Evolutionary conservation across 2,329 filamentous ascomycete species (phyloP).

Genomic region (Mariannaea sp.): DNA sequence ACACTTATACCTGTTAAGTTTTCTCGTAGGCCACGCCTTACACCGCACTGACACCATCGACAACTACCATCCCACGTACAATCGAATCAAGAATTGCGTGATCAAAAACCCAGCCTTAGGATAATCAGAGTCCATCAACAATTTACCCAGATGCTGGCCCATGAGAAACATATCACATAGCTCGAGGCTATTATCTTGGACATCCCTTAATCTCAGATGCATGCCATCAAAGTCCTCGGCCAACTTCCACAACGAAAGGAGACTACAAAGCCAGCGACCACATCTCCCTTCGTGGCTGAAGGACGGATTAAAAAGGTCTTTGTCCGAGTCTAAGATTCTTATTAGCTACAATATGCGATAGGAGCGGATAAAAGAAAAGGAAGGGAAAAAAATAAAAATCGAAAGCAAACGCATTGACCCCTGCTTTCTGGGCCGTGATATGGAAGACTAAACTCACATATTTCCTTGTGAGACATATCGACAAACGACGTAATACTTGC

Average conservation of each 20-base stretch:
- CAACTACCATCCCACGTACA: not conserved
- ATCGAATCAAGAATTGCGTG: not conserved
- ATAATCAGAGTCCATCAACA: not conserved
- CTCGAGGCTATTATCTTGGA: not conserved
- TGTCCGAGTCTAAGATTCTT: constrained; percentile 34
- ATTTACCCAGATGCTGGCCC: not conserved
- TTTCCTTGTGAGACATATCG: constrained; percentile 45
- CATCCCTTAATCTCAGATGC: not conserved
- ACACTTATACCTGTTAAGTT: too few relatives aligned
- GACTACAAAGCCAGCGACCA: not conserved
- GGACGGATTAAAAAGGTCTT: constrained; percentile 33
- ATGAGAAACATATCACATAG: not conserved
- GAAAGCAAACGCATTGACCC: not conserved
- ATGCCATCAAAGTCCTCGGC: not conserved
- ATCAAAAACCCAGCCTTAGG: not conserved
- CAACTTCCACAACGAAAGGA: not conserved
- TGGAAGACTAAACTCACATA: constrained; percentile 36
- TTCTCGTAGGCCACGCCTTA: too few relatives aligned
- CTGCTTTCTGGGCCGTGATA: too few relatives aligned
- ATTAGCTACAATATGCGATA: not conserved
- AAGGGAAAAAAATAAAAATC: not conserved
- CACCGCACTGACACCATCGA: not conserved
- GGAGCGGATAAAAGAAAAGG: too few relatives aligned
- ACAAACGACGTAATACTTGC: constrained; percentile 43
- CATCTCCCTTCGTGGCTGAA: not conserved